Evolutionary conservation across 2,329 filamentous ascomycete genomes (phyloP), one percentile per base, ranked within the genome.

Genomic region (Nothophaeocryptopus gaeumannii): DNA sequence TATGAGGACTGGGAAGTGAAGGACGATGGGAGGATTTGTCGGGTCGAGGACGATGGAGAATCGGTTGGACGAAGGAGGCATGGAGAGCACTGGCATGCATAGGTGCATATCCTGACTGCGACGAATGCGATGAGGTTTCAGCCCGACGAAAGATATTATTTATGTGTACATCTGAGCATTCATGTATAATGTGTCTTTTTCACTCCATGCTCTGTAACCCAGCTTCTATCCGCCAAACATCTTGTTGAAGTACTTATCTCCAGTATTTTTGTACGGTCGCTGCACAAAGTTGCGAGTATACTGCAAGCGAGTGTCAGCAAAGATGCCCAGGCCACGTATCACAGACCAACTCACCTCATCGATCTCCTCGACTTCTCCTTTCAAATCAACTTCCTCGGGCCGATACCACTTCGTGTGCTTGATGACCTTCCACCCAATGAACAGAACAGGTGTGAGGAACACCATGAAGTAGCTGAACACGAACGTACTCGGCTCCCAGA

Each of bases 401-500:
- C 73, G 76, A 34, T 53, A 45, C 38, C 79, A 76, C 45, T 75
- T 80, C 0, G 85, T 88, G 63, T 75, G 79, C 66, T 86, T 83
- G 50, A 83, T 58, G 5, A 88, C 29, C 67, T 91, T 92, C 84
- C 85, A 92, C 5, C 78, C 79, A 3, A 85, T 41, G 65, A 80
- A 91, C 1, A 92, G 70, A 0, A 83, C 55, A 0, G 87, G 87
- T 61, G 85, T 88, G 1, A 89, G 70, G 5, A 77, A 79, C 38
- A 90, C 80, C 78, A 89, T 89, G 44, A 82, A 83, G 67, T 90
- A 90, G 11, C 69, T 73, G 69, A 89, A 89, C 11, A 91, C 63
- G 64, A 92, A 92, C 2, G 80, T 82, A 7, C 84, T 77, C 0
- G 85, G 63, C 47, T 82, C 77, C 87, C 85, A 90, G 7, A 29